A percentile compares a stretch with the other conserved stretches of the same genome.
phyloP scores from a whole-genome alignment of 2,329 filamentous ascomycete genomes.

The Colletotrichum filicis region DNA sequence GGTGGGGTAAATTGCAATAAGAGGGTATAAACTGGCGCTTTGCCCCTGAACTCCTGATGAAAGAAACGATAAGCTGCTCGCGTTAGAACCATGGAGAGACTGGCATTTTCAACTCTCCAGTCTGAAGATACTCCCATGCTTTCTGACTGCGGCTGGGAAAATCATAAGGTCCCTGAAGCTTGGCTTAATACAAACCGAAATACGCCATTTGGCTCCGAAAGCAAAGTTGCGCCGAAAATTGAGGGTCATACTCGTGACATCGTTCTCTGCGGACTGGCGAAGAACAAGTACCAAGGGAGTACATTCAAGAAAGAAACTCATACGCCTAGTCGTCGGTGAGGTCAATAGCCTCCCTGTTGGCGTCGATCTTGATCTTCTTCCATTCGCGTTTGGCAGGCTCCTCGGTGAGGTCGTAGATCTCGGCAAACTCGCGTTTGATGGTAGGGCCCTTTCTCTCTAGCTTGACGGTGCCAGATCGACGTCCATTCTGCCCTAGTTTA shows the following conservation, averaged over 20 bases:
- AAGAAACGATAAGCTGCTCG: not conserved
- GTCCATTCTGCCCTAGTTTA: not conserved
- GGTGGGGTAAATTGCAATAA: not conserved
- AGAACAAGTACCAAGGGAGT: not conserved
- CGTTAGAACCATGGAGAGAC: not conserved
- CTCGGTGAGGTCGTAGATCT: constrained; percentile 32
- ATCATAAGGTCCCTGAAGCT: too few relatives aligned
- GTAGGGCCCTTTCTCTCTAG: constrained; percentile 7
- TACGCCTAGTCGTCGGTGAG: constrained; percentile 33
- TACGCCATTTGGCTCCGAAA: not conserved
- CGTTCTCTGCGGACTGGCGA: not conserved
- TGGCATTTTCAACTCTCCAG: not conserved
- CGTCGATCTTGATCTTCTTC: constrained; percentile 33
- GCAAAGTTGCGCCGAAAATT: not conserved
- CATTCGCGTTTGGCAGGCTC: constrained; percentile 27
- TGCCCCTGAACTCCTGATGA: constrained; percentile 13
- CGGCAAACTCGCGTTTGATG: constrained; percentile 31
- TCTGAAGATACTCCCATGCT: not conserved
- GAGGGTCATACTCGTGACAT: not conserved
- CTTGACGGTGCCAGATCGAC: constrained; percentile 20
- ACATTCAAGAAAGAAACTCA: not conserved
- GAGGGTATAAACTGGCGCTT: constrained; percentile 21
- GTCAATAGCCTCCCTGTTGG: constrained; percentile 29
- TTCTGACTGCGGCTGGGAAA: not conserved
- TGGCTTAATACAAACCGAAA: not conserved